Percentiles rank a stretch among this genome's conserved stretches.
Conservation (phyloP, 306 rosid species). For the Lathyrus sativus region DNA sequence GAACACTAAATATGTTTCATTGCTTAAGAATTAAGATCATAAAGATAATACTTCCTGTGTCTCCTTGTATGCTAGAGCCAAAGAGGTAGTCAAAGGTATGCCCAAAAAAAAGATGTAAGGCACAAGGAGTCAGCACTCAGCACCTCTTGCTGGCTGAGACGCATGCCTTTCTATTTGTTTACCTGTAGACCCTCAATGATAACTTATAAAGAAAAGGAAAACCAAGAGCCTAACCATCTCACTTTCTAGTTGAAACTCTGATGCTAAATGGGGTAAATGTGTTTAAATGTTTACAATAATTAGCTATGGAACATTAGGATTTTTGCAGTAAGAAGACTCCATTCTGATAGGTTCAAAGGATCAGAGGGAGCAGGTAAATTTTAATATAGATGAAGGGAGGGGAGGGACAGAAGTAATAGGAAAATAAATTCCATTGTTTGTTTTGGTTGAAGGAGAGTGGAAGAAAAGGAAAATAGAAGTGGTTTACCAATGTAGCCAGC, state of each 20-base stretch:
- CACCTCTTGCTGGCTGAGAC: background rate
- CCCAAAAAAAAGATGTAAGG: background rate
- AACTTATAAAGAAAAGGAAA: background rate
- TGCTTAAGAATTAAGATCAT: constrained; percentile 21
- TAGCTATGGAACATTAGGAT: background rate
- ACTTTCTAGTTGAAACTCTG: background rate
- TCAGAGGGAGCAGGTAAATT: background rate
- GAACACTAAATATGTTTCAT: constrained; percentile 8
- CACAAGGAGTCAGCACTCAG: background rate
- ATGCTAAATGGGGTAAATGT: constrained; percentile 16
- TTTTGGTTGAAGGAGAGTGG: background rate
- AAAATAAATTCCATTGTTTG: background rate
- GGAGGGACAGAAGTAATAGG: background rate
- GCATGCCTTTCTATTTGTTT: background rate
- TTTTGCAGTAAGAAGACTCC: constrained; percentile 6
- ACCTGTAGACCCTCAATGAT: background rate
- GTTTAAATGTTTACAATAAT: constrained; percentile 14
- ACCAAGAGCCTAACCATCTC: background rate
- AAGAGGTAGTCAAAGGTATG: constrained; percentile 10
- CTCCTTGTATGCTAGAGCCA: constrained; percentile 4
- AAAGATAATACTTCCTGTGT: background rate
- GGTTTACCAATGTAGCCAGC: background rate
- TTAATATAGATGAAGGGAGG: background rate
- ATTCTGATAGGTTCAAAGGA: background rate
- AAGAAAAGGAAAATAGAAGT: background rate